Evolutionary conservation across 768 basidiomycete genomes (phyloP), one percentile per base, ranked within the genome.

Genomic region (Pisolithus sp.): DNA sequence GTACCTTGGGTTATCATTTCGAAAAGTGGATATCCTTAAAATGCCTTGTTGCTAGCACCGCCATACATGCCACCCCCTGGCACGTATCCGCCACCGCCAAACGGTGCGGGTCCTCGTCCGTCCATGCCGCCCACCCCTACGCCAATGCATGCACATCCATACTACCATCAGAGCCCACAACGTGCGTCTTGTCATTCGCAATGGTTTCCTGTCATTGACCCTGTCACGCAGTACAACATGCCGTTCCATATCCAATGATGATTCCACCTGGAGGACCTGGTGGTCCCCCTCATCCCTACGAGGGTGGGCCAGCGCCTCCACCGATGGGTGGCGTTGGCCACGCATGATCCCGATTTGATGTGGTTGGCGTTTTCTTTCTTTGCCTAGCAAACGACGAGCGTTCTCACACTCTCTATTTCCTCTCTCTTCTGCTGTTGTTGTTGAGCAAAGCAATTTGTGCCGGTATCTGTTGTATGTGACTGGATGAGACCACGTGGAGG

Each of bases 41-140:
- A 39, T 48, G 15, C 51, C 50, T 51, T 53, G 5, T 18, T 49
- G 51, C 7, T 58, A 84, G 82, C 81, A 31, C 83, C 85, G 18
- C 81, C 82, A 44, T 93, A 91, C 64, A 90, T 92, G 87, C 83
- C 73, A 26, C 87, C 84, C 5, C 86, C 85, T 48, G 85, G 86
- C 49, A 75, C 83, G 53, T 89, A 88, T 59, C 86, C 86, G 15
- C 80, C 83, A 3, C 85, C 84, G 46, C 86, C 89, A 21, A 89
- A 87, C 59, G 86, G 86, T 43, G 80, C 80, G 30, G 87, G 79
- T 37, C 88, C 84, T 17, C 80, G 89, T 55, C 89, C 86, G 23
- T 90, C 89, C 15, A 89, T 92, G 86, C 90, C 90, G n/a, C 88
- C 90, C 8, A 91, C 89, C 8, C 90, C 91, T 2, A 89, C 92